Base-by-base conservation (phyloP, 306 rosid species). In the Trifolium dubium region DNA sequence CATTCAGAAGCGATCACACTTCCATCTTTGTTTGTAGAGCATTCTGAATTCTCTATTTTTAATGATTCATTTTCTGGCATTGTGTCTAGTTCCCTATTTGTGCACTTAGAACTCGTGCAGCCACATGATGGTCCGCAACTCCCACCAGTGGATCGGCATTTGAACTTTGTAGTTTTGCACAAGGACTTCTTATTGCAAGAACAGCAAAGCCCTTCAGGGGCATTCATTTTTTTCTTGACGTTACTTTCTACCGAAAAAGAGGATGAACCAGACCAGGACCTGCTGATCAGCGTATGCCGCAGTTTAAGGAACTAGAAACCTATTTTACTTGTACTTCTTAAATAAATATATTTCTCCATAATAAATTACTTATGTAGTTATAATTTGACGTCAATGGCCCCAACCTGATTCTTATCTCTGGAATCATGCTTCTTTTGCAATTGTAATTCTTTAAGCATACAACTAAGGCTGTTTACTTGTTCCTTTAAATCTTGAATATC, bases 151-250 rank as follows among this genome's bases (percentile, higher is more conserved):
- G 93, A 84, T 74, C 95, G 94, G 83, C 97, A 94, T 86, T 14
- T 47, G 83, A 97, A 94, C 80, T 94, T 92, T 35, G 74, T 82
- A 13, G 99, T 94, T 85, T 92, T 94, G 83, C 99, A 94, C 83
- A 87, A 72, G 17, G 97, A 89, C 56, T 69, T 84, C 83, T 83
- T 94, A 65, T 92, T 81, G 80, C 99, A 94, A 4, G 93, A 87
- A 73, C 99, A 94, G 83, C 97, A 94, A n/a, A 75, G 34, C 64
- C 74, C 84, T 23, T 79, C 82, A 55, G 90, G 81, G 43, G 86
- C 62, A 47, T 72, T 54, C 18, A 18, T 67, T 73, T 71, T 69
- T 66, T 68, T 86, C 79, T 75, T 84, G 64, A 68, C 76, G 28
- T 73, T 76, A 69, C 78, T 92, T 72, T 70, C 84, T 61, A 66